Base-by-base conservation (phyloP, 768 basidiomycete genomes). In the Boletus huronensis region DNA sequence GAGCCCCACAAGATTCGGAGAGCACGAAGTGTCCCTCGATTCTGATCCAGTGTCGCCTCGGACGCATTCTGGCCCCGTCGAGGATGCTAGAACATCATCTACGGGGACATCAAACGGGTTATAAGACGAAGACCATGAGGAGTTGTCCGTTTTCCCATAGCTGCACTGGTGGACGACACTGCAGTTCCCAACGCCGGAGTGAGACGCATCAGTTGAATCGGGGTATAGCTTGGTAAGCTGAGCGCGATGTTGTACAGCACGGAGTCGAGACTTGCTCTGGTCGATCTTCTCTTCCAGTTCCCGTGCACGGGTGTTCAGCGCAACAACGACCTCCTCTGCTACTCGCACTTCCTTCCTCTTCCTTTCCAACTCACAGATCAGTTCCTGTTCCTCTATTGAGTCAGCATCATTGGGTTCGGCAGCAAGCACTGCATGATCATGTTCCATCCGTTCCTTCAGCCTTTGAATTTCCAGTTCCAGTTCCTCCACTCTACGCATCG, bases 231-330 rank as follows among this genome's bases (percentile, higher is more conserved):
- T 50, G 73, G 72, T 49, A 45, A 74, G 72, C 61, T 83, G 82
- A 29, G 79, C 82, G 48, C 77, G 80, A 58, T 84, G 83, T 60
- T 82, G 82, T 35, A 82, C 76, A n/a, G 70, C 66, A 58, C 71
- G 76, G 53, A 94, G 72, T 51, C 77, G 77, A 58, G 82, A 82
- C 71, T 79, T 84, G 70, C 84, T 83, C 54, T 79, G 76, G 31
- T 80, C 76, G 34, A 93, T 77, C 61, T 74, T 80, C 45, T 85
- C 85, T 70, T 94, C 91, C 52, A 93, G 72, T 62, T 87, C 88
- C 57, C 82, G 80, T 42, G 87, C 83, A 47, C 86, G 83, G 34
- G 77, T 75, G 64, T 79, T 84, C 34, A 90, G 75, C 10, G 81
- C 77, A 43, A 77, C 72, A 19, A 90, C 75, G 16, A 83, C 76